Conservation (phyloP, 225 moss, liverwort and hornwort genomes). For the Physcomitrium patens region DNA sequence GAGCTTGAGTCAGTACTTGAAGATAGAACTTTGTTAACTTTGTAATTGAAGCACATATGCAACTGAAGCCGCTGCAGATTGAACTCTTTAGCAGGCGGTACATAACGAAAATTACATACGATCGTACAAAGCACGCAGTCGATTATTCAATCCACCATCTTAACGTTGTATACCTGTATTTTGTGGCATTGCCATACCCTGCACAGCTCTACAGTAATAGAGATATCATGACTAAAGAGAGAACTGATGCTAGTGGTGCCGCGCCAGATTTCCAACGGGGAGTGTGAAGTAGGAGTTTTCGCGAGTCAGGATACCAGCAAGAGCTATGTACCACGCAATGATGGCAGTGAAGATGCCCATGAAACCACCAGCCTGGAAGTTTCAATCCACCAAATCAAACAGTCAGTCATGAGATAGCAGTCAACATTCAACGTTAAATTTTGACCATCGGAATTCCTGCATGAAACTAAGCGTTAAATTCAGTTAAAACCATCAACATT, state of each 20-base stretch:
- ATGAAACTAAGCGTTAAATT: not conserved
- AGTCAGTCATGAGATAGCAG: constrained; percentile 2
- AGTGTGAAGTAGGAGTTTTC: constrained; percentile 69
- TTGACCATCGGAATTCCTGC: not conserved
- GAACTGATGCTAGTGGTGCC: not conserved
- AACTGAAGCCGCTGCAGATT: too few species aligned
- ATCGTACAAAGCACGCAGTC: too few species aligned
- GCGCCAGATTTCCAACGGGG: constrained; percentile 53
- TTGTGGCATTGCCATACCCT: too few species aligned
- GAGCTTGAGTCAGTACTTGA: too few species aligned
- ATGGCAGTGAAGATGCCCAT: constrained; percentile 59
- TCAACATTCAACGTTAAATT: not conserved
- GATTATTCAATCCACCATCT: too few species aligned
- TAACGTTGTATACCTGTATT: too few species aligned
- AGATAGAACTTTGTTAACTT: too few species aligned
- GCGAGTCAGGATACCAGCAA: constrained; percentile 57
- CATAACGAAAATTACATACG: too few species aligned
- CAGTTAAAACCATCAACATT: not conserved
- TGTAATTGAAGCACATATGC: too few species aligned
- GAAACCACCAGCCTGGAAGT: constrained; percentile 61
- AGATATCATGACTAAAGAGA: too few species aligned
- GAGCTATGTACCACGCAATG: constrained; percentile 65
- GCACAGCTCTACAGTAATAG: too few species aligned
- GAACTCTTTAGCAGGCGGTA: too few species aligned
- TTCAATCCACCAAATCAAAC: constrained; percentile 28